Evolutionary conservation across 768 basidiomycete species (phyloP), one percentile per base, ranked within the genome.

Genomic region (Terana coerulea): DNA sequence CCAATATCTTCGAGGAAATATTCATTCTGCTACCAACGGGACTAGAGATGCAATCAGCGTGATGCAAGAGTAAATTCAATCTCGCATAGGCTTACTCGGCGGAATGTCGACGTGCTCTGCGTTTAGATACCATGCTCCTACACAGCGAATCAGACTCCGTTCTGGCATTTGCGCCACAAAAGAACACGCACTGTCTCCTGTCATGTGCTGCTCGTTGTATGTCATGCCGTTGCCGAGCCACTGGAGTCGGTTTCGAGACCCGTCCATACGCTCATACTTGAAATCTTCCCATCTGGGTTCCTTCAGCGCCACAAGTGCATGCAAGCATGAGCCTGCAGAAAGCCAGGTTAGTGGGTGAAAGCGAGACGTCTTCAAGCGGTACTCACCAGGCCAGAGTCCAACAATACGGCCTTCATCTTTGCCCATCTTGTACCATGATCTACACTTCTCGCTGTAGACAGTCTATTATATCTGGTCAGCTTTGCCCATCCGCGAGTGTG

Each of bases 251-350:
- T 83, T 83, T 19, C 11, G n/a, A 8, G 24, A n/a, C 46, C 64
- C 67, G 50, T 77, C 75, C 3, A 76, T 58, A 4, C 50, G 64
- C 58, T 83, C 75, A 52, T 79, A 83, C 36, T 72, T 70, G 53
- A 70, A 85, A 57, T 85, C 84, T 53, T 86, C 84, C 81, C 82
- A 85, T 5, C 83, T 75, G 5, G 82, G 83, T 60, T 79, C 63
- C 31, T 67, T 65, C 5, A 86, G 62, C 1, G 76, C 72, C 24
- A 69, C 71, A 5, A 70, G 64, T 0, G 77, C 79, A 49, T 83
- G 81, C 14, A 80, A 58, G 40, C 72, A 70, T 0, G 81, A 81
- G 6, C 82, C 79, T 80, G 34, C 22, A 25, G 12, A 7, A 26
- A n/a, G 22, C 5, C 3, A 1, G 15, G 7, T 31, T 15, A 37